Evolutionary conservation across 2,329 filamentous ascomycete genomes (phyloP).

Genomic region (Sporothrix curviconia): DNA sequence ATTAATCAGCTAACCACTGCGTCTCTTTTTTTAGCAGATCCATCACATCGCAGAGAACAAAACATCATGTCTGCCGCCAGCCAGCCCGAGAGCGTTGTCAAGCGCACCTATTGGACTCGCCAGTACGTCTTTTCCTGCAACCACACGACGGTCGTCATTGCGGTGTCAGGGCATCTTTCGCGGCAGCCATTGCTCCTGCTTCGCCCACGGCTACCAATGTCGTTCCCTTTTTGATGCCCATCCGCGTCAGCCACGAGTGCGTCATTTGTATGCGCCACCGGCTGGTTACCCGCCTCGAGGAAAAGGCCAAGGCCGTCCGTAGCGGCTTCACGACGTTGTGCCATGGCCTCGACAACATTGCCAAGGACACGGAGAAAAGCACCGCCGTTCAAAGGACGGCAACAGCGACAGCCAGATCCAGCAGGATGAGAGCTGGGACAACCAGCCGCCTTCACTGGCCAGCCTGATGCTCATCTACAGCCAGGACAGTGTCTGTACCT

Average conservation of each 20-base stretch:
- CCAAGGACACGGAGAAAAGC: not conserved
- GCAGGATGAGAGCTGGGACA: constrained; percentile 5
- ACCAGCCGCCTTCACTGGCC: not conserved
- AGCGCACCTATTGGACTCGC: not conserved
- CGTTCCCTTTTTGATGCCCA: not conserved
- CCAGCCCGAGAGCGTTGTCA: not conserved
- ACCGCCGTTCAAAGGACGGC: too few species aligned
- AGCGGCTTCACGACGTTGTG: not conserved
- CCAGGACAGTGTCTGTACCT: too few species aligned
- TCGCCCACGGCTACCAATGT: not conserved
- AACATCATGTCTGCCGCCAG: too few species aligned
- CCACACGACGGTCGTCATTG: constrained; percentile 3
- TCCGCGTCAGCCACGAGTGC: constrained; percentile 4
- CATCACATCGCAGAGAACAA: too few species aligned
- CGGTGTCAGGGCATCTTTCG: not conserved
- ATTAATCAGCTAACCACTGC: too few species aligned
- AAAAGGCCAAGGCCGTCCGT: not conserved
- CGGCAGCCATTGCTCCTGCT: not conserved
- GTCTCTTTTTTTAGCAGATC: too few species aligned
- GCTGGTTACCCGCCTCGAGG: not conserved
- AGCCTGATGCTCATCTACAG: not conserved
- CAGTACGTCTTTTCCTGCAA: constrained; percentile 12
- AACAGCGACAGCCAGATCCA: too few species aligned
- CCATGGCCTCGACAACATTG: not conserved
- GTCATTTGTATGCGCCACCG: not conserved